A percentile compares a stretch with the other conserved stretches of the same genome.
Evolutionary conservation across 2,329 filamentous ascomycete genomes (phyloP).

Genomic region (Fusarium sp.): DNA sequence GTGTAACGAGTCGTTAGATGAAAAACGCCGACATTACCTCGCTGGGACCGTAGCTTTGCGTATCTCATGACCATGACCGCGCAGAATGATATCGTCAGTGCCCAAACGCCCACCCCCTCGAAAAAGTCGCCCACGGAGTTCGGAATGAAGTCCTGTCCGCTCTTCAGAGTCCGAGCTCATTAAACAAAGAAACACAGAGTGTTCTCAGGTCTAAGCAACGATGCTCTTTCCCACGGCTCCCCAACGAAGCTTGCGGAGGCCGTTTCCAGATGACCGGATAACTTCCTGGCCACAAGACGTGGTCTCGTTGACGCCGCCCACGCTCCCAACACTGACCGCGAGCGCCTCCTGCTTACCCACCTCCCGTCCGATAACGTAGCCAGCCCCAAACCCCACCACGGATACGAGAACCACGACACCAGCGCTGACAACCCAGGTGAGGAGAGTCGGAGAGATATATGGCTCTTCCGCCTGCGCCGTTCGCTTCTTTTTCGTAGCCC

Average conservation of each 20-base stretch:
- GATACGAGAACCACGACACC: slow-evolving; percentile 76
- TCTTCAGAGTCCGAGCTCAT: neutral
- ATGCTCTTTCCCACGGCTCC: slow-evolving; percentile 64
- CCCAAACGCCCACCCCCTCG: slow-evolving; percentile 8
- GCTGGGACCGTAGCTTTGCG: slow-evolving; percentile 21
- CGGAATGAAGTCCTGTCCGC: slow-evolving; percentile 2
- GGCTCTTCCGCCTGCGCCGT: slow-evolving; percentile 54
- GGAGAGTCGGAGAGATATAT: slow-evolving; percentile 68
- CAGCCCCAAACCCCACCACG: slow-evolving; percentile 76
- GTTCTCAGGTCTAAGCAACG: slow-evolving; percentile 51
- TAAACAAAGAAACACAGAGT: slow-evolving; percentile 3
- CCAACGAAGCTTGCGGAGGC: slow-evolving; percentile 66
- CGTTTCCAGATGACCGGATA: slow-evolving; percentile 62
- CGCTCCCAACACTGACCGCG: slow-evolving; percentile 49
- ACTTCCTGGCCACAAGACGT: slow-evolving; percentile 66
- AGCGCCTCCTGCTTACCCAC: slow-evolving; percentile 71
- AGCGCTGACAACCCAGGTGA: slow-evolving; percentile 74
- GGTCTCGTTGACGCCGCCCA: slow-evolving; percentile 57
- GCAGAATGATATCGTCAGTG: slow-evolving; percentile 19
- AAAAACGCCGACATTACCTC: slow-evolving; percentile 29
- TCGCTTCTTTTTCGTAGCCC: slow-evolving; percentile 71
- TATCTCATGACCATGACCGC: slow-evolving; percentile 29
- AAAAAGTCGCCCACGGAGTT: slow-evolving; percentile 4
- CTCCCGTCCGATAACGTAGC: slow-evolving; percentile 75
- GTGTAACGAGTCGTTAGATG: slow-evolving; percentile 21